Evolutionary conservation across 768 basidiomycete genomes (phyloP).

Genomic region (Amanita thiersii): DNA sequence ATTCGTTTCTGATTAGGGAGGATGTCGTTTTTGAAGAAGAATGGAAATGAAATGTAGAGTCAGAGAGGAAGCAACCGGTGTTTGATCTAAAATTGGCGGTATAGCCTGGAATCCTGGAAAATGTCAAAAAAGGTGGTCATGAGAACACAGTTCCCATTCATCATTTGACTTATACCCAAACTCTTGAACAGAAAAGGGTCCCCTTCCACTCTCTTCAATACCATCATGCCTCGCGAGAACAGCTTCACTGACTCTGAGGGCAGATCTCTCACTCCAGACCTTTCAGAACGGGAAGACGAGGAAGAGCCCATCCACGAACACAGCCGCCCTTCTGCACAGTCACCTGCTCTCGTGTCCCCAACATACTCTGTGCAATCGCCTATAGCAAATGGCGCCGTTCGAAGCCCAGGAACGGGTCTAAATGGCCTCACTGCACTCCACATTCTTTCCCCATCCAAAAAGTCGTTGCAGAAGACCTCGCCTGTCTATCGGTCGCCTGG

Average conservation of each 20-base stretch:
- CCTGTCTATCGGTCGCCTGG: slow-evolving; percentile 12
- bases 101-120: too few relatives aligned
- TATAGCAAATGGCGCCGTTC: neutral
- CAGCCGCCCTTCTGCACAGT: neutral
- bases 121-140: too few relatives aligned
- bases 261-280: slow-evolving; percentile 59
- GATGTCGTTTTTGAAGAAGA: neutral
- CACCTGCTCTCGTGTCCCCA: neutral
- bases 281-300: slow-evolving; percentile 32
- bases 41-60: neutral
- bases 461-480: slow-evolving; percentile 12
- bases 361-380: neutral
- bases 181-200: neutral
- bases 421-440: neutral
- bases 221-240: slow-evolving; percentile 54
- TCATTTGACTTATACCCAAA: neutral
- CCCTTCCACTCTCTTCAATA: neutral
- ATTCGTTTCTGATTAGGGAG: slow-evolving; percentile 1
- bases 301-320: slow-evolving; percentile 4
- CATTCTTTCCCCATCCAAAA: neutral
- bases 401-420: too few relatives aligned
- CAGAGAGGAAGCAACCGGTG: neutral
- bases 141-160: neutral
- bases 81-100: too few relatives aligned
- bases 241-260: slow-evolving; percentile 61